Evolutionary conservation across 805 yeast species (phyloP).

Genomic region (Cyberlindnera japonica): DNA sequence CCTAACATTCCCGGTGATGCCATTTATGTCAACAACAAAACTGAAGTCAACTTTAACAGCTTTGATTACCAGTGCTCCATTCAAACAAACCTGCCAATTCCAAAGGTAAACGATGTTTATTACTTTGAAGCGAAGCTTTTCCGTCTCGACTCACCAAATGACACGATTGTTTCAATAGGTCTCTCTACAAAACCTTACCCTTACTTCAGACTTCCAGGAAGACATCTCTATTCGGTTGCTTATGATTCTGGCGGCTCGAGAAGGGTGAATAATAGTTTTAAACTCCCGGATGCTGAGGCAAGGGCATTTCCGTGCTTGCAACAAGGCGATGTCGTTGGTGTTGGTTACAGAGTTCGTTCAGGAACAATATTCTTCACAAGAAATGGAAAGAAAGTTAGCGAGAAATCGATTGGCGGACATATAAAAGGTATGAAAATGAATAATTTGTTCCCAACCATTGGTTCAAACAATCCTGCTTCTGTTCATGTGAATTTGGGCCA

Average conservation of each 20-base stretch:
- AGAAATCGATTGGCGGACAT: slow-evolving; percentile 20
- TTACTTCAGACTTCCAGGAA: slow-evolving; percentile 70
- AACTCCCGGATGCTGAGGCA: slow-evolving; percentile 26
- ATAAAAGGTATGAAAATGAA: slow-evolving; percentile 57
- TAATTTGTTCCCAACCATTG: slow-evolving; percentile 45
- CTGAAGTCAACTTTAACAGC: slow-evolving; percentile 23
- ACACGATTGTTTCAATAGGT: slow-evolving; percentile 60
- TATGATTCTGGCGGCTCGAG: slow-evolving; percentile 72
- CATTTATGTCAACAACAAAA: slow-evolving; percentile 47
- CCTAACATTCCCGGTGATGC: slow-evolving; percentile 46
- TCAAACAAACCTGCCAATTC: slow-evolving; percentile 42
- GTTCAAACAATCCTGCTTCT: slow-evolving; percentile 36
- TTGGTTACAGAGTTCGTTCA: slow-evolving; percentile 77
- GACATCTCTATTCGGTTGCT: slow-evolving; percentile 63
- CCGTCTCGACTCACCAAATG: slow-evolving; percentile 35
- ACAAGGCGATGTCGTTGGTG: slow-evolving; percentile 91
- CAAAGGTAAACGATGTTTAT: slow-evolving; percentile 50
- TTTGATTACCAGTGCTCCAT: slow-evolving; percentile 42
- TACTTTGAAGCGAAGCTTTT: slow-evolving; percentile 63
- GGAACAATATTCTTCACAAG: slow-evolving; percentile 91
- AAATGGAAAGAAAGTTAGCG: slow-evolving; percentile 75
- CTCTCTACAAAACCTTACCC: slow-evolving; percentile 73
- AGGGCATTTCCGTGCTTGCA: slow-evolving; percentile 42
- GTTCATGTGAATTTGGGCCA: slow-evolving; percentile 67
- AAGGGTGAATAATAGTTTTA: slow-evolving; percentile 59